These are phyloP conservation scores for Trichoderma sp. DNA, from an alignment of 2,329 filamentous ascomycete genomes.

Conservation along the genomic window DNA sequence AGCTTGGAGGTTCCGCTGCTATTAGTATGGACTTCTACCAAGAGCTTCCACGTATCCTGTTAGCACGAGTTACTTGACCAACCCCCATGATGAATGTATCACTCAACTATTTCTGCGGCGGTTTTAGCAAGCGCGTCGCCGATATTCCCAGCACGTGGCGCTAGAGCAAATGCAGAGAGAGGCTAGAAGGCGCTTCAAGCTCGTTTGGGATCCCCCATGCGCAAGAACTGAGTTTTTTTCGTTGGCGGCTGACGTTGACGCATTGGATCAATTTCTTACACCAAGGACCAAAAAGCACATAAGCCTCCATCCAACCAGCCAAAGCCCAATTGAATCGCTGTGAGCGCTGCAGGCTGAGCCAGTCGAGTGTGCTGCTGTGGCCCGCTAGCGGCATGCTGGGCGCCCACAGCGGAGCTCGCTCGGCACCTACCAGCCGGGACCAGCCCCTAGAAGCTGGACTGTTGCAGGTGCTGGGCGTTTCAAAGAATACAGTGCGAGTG, in stretches of 20 bases:
- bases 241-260: background rate
- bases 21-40: background rate
- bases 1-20: background rate
- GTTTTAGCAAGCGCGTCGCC: background rate
- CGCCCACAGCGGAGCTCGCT: constrained; percentile 12
- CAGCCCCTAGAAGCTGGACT: background rate
- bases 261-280: background rate
- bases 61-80: background rate
- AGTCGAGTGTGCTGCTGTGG: background rate
- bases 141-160: background rate
- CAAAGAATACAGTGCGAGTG: background rate
- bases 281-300: background rate
- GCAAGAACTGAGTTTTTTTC: background rate
- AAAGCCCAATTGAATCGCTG: background rate
- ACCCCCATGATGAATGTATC: background rate
- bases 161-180: background rate
- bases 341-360: background rate
- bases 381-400: background rate
- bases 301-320: background rate
- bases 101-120: background rate
- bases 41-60: background rate
- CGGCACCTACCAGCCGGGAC: constrained; percentile 15
- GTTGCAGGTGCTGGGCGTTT: background rate
- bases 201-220: background rate
- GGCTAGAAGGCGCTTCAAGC: background rate